Conservation (phyloP, 1,284 basidiomycete species). For the Leccinum colubrinum region DNA sequence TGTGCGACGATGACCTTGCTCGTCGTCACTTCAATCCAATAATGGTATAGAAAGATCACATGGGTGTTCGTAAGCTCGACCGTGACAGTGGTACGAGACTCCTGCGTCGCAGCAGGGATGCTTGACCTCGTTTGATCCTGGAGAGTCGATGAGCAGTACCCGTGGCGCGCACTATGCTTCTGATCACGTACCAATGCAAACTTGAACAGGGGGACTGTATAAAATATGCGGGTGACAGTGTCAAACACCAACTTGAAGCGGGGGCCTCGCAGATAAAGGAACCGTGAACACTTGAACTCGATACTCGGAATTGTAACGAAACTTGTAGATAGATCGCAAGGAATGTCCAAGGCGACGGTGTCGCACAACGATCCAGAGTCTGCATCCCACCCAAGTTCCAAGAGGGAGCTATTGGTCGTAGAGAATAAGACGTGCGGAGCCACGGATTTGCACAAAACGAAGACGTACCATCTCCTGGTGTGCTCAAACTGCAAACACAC, state of each 20-base stretch:
- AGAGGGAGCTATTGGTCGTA: background rate
- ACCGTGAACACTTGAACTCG: background rate
- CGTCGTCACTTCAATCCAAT: background rate
- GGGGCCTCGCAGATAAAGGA: background rate
- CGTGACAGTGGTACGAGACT: too few species aligned
- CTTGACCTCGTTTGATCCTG: background rate
- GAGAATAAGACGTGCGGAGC: background rate
- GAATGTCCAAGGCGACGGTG: background rate
- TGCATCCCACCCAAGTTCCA: background rate
- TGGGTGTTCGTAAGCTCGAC: background rate
- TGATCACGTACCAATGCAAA: background rate
- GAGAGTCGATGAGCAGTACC: background rate
- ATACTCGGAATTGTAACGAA: background rate
- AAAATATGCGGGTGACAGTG: background rate
- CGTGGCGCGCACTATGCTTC: background rate
- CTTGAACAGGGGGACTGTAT: constrained; percentile 1
- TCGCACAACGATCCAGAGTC: background rate
- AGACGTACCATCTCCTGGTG: background rate
- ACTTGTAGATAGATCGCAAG: background rate
- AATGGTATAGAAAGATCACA: background rate
- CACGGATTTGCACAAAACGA: background rate
- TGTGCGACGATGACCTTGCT: background rate
- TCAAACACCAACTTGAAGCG: background rate
- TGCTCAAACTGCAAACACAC: background rate
- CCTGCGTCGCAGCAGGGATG: background rate